phyloP scores from a whole-genome alignment of 139 green algal species.

The Ostreobium quekettii region DNA sequence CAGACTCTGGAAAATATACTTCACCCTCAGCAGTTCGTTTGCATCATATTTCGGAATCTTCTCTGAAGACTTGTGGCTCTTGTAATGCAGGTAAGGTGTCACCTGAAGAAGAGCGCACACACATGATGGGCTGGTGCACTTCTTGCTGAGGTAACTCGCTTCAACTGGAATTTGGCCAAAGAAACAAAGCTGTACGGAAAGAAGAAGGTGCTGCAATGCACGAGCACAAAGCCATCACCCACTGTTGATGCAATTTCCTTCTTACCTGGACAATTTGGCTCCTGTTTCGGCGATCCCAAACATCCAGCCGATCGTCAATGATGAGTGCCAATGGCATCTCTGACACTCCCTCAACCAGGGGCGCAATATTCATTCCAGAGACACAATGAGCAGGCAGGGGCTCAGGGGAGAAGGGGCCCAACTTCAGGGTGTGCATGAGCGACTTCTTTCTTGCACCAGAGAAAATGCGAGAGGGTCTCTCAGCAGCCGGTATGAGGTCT shows the following conservation, averaged over 20 bases:
- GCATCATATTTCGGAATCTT: too few relatives aligned
- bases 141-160: background rate
- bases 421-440: background rate
- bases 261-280: slow-evolving; percentile 52
- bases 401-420: slow-evolving; percentile 2
- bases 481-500: slow-evolving; percentile 48
- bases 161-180: background rate
- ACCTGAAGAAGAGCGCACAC: background rate
- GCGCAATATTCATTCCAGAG: background rate
- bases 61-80: background rate
- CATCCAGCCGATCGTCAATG: slow-evolving; percentile 72
- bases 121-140: background rate
- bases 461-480: slow-evolving; percentile 15
- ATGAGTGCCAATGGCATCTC: slow-evolving; percentile 63
- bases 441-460: slow-evolving; percentile 15
- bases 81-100: background rate
- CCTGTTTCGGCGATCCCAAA: slow-evolving; percentile 59
- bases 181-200: background rate
- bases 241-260: background rate
- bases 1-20: slow-evolving; percentile 8
- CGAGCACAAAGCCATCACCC: background rate
- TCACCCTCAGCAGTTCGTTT: slow-evolving; percentile 1
- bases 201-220: background rate
- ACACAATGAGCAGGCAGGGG: too few relatives aligned
- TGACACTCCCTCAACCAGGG: slow-evolving; percentile 8